These are phyloP conservation scores for Aspergillus vadensis DNA, from an alignment of 2,329 filamentous ascomycete species.

Conservation along the genomic window DNA sequence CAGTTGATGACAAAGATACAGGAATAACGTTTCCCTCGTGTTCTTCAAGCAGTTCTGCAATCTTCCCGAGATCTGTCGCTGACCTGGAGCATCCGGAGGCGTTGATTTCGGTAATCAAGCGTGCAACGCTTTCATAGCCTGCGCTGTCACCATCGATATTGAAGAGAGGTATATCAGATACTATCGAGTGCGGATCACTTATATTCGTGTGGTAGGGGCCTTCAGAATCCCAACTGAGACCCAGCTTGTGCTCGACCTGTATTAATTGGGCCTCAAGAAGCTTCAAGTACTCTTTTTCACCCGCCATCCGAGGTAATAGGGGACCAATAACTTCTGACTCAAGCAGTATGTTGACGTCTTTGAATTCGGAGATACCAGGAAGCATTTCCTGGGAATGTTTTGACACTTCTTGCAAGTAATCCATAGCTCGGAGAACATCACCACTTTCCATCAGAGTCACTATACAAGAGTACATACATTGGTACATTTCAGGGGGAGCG, in stretches of 20 bases:
- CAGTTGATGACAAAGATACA: constrained; percentile 14
- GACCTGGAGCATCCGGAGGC: constrained; percentile 37
- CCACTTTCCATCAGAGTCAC: constrained; percentile 26
- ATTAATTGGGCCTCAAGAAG: constrained; percentile 30
- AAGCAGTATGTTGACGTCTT: constrained; percentile 24
- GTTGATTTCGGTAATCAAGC: constrained; percentile 31
- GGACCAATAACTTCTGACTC: constrained; percentile 23
- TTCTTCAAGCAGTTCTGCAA: constrained; percentile 39
- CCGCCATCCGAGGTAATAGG: constrained; percentile 27
- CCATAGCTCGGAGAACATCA: constrained; percentile 25
- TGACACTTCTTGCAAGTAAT: constrained; percentile 29
- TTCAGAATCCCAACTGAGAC: constrained; percentile 31
- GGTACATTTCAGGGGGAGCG: constrained; percentile 4
- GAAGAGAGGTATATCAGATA: constrained; percentile 26
- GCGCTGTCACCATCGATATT: constrained; percentile 28
- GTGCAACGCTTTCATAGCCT: constrained; percentile 27
- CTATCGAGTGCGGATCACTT: constrained; percentile 18
- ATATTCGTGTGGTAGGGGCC: constrained; percentile 22
- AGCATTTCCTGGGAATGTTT: constrained; percentile 22
- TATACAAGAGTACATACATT: constrained; percentile 29
- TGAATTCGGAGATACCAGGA: constrained; percentile 28
- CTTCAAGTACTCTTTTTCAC: constrained; percentile 22
- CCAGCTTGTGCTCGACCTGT: constrained; percentile 36
- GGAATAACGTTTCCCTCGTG: constrained; percentile 34
- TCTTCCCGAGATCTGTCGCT: constrained; percentile 24